Conservation (phyloP, 2,329 filamentous ascomycete species). For the Alternaria ventricosa region DNA sequence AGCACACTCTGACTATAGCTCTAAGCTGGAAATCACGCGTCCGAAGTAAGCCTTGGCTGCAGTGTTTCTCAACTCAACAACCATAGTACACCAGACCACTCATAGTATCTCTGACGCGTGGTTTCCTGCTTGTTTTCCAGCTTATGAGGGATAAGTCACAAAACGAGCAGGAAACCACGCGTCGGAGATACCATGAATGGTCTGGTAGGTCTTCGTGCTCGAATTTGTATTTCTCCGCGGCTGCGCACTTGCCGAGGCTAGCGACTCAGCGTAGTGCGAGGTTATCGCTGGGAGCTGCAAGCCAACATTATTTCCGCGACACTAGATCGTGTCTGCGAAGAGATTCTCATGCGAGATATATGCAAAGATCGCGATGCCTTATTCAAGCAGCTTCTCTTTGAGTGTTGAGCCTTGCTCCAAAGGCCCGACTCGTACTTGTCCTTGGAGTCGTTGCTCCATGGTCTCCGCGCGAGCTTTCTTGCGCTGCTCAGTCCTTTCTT, state of each 20-base stretch:
- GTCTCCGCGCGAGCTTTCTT: slow-evolving; percentile 58
- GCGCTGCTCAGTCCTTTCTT: slow-evolving; percentile 33
- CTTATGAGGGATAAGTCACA: neutral
- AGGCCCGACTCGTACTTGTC: slow-evolving; percentile 59
- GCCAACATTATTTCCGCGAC: neutral
- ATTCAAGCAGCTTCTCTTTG: slow-evolving; percentile 11
- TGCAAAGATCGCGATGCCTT: neutral
- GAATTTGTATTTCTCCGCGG: slow-evolving; percentile 26
- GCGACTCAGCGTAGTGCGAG: neutral
- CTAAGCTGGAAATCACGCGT: too few species aligned
- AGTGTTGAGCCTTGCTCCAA: slow-evolving; percentile 17
- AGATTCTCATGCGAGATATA: neutral
- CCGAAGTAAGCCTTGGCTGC: too few species aligned
- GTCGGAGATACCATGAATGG: neutral
- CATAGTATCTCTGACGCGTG: neutral
- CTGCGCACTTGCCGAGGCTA: neutral
- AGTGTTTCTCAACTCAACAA: too few species aligned
- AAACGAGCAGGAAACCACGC: neutral
- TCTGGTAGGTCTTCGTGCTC: neutral
- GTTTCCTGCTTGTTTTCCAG: neutral
- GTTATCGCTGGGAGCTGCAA: neutral
- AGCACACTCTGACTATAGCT: too few species aligned
- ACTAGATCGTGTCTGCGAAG: neutral
- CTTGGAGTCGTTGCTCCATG: slow-evolving; percentile 48
- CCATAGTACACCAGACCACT: too few species aligned